These are phyloP conservation scores for Clohesyomyces aquaticus DNA, from an alignment of 495 filamentous ascomycete genomes.

Conservation along the genomic window DNA sequence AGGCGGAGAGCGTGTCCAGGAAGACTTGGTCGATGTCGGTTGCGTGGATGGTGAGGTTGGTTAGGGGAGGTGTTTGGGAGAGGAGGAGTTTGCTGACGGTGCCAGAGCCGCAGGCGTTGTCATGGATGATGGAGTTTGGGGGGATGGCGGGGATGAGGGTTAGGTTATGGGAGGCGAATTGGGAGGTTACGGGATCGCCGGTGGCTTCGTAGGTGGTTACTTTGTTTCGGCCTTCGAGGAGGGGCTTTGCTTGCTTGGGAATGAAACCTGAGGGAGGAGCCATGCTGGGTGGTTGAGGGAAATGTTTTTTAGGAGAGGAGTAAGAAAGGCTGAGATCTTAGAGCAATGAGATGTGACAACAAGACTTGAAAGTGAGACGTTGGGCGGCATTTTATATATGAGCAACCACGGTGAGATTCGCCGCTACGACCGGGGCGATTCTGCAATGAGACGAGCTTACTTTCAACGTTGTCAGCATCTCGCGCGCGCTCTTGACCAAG, in stretches of 20 bases:
- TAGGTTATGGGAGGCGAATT: conserved; percentile 25
- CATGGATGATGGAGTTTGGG: conserved; percentile 37
- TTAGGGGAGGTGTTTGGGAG: conserved; percentile 10
- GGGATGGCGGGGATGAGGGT: conserved; percentile 30
- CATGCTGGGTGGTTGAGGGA: background rate
- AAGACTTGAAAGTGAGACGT: too few species aligned
- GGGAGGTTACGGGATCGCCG: conserved; percentile 8
- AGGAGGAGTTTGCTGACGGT: conserved; percentile 38
- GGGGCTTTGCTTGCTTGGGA: conserved; percentile 14
- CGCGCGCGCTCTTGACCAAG: too few species aligned
- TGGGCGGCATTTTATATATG: too few species aligned
- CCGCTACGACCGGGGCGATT: too few species aligned
- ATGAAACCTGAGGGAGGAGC: background rate
- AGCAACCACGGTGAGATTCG: too few species aligned
- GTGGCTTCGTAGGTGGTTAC: conserved; percentile 18
- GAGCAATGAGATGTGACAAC: too few species aligned
- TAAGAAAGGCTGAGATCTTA: background rate
- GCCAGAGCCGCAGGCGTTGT: conserved; percentile 44
- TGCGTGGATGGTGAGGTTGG: conserved; percentile 36
- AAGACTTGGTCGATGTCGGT: conserved; percentile 40
- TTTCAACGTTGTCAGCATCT: too few species aligned
- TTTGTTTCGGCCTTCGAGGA: conserved; percentile 15
- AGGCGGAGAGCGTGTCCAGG: conserved; percentile 21
- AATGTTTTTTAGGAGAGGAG: background rate
- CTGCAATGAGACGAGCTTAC: too few species aligned